Percentiles rank a stretch among this genome's conserved stretches.
These are phyloP conservation scores for Penicillium sp. DNA, from an alignment of 2,329 filamentous ascomycete genomes.

Conservation along the genomic window DNA sequence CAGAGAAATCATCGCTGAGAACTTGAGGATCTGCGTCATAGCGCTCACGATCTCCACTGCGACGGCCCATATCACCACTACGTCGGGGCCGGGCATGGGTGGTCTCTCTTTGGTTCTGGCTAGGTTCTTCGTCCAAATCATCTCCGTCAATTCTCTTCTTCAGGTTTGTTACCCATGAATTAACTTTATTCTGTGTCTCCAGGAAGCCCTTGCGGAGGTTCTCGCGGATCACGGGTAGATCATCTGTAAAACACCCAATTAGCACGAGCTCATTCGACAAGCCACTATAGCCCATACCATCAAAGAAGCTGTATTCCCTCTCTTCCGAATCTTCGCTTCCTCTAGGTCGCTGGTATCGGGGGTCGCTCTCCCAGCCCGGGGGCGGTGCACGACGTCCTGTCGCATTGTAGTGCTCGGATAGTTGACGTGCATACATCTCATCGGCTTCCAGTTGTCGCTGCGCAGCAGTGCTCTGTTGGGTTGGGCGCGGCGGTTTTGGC, in stretches of 20 bases:
- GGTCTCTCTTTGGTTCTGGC: constrained; percentile 24
- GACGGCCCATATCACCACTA: constrained; percentile 54
- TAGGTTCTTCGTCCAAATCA: constrained; percentile 45
- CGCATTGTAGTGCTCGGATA: constrained; percentile 77
- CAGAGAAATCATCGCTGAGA: constrained; percentile 76
- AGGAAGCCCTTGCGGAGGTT: constrained; percentile 90
- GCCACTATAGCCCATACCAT: constrained; percentile 44
- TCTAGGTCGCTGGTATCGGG: constrained; percentile 39
- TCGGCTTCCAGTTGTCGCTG: constrained; percentile 80
- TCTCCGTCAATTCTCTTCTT: constrained; percentile 92
- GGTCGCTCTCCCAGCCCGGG: constrained; percentile 26
- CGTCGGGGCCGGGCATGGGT: constrained; percentile 46
- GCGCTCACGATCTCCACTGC: constrained; percentile 78
- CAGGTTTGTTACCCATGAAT: constrained; percentile 80
- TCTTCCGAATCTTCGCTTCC: constrained; percentile 55
- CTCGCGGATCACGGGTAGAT: constrained; percentile 83
- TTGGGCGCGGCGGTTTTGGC: constrained; percentile 69
- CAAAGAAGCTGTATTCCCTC: constrained; percentile 80
- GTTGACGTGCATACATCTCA: constrained; percentile 80
- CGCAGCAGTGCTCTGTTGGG: constrained; percentile 48
- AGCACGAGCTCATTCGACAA: constrained; percentile 5
- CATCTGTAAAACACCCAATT: constrained; percentile 49
- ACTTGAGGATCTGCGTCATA: constrained; percentile 93
- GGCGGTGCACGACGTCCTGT: constrained; percentile 28
- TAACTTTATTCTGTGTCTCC: constrained; percentile 87